Evolutionary conservation across 345 rosid species (phyloP), one percentile per base, ranked within the genome.

Genomic region (Moringa oleifera): DNA sequence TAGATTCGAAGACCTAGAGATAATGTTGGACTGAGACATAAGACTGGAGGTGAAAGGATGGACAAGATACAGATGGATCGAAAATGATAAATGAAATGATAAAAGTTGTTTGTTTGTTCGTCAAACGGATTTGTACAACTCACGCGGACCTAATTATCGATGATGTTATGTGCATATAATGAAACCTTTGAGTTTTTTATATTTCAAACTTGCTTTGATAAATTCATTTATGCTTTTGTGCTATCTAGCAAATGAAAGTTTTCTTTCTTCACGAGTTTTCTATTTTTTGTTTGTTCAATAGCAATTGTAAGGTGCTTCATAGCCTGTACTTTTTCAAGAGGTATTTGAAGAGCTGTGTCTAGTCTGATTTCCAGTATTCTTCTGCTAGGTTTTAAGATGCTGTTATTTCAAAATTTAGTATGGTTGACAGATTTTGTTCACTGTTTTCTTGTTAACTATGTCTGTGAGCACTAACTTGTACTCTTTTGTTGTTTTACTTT

Each of bases 381-480:
- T 41, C 47, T 41, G 12, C 12, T 4, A 1, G 6, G 47, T 11
- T 41, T 41, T 4, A 41, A 1, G 2, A n/a, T 31, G 36, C n/a
- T n/a, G n/a, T n/a, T n/a, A n/a, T n/a, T n/a, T n/a, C n/a, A n/a
- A n/a, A n/a, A n/a, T n/a, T n/a, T n/a, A n/a, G n/a, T n/a, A n/a
- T n/a, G n/a, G n/a, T n/a, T n/a, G n/a, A n/a, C n/a, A n/a, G n/a
- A n/a, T n/a, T n/a, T n/a, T n/a, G n/a, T n/a, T n/a, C n/a, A n/a
- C n/a, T n/a, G n/a, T n/a, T 18, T 20, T 57, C 12, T 55, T n/a
- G 24, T 60, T 20, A 24, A 52, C 65, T 24, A 57, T 51, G 50
- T 72, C 22, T 60, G 64, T 53, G 58, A 33, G 60, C 56, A 51
- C 53, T 70, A 37, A 55, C 60, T 7, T 15, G 51, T 55, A 17